Base-by-base conservation (phyloP, 192 early-diverging fungal species). In the Physocladia obscura region DNA sequence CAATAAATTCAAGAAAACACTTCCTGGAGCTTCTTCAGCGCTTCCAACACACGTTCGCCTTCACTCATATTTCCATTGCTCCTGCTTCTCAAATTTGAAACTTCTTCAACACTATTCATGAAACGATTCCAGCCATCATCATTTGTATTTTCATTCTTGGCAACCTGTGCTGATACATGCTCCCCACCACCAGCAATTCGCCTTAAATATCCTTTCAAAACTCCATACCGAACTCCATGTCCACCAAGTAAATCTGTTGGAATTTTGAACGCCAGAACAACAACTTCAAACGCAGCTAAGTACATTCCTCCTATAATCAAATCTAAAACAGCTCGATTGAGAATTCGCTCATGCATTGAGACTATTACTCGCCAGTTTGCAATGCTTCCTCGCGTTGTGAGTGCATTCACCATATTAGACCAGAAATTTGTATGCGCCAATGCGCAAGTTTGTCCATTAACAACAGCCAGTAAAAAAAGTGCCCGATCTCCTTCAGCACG, bases 131-230 rank as follows among this genome's bases (percentile, higher is more conserved):
- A n/a, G n/a, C n/a, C n/a, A n/a, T n/a, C n/a, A n/a, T n/a, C n/a
- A n/a, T n/a, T n/a, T n/a, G n/a, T n/a, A n/a, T n/a, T n/a, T n/a
- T n/a, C n/a, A n/a, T n/a, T n/a, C n/a, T n/a, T n/a, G n/a, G n/a
- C n/a, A n/a, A n/a, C n/a, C n/a, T n/a, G n/a, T n/a, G n/a, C 34
- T 24, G 52, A 49, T 30, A 30, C 34, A 2, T 38, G 24, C 15
- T 38, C 36, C 5, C 65, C 65, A n/a, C 40, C n/a, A 8, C 21
- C 13, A 37, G 31, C 29, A 17, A 68, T 37, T 22, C 65, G 49
- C 32, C 65, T 54, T 52, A 68, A 68, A 31, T 38, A 68, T 2
- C 65, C 65, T 39, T 68, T 68, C 52, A 68, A 57, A n/a, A 68
- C 37, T 29, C 19, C 50, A 19, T 40, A 11, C 15, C 26, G 31